Evolutionary conservation across 306 rosid species (phyloP).

Genomic region (Senna tora): DNA sequence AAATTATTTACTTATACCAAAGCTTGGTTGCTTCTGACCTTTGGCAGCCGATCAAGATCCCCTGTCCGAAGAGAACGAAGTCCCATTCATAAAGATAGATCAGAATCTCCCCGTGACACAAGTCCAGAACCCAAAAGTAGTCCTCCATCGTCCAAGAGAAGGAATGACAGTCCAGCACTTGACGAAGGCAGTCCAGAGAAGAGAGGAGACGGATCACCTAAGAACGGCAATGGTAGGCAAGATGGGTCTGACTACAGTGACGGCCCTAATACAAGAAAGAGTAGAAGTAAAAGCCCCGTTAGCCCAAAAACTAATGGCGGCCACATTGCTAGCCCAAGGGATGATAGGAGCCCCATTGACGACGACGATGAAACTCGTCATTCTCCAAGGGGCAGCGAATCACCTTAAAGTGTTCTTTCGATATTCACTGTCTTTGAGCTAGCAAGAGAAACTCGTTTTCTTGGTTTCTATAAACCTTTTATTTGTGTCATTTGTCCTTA

Average conservation of each 20-base stretch:
- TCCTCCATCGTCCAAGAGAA: constrained; percentile 48
- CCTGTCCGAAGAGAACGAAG: constrained; percentile 63
- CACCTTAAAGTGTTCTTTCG: constrained; percentile 42
- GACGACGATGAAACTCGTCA: constrained; percentile 58
- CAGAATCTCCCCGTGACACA: constrained; percentile 48
- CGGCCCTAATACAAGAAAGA: constrained; percentile 51
- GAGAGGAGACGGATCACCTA: constrained; percentile 51
- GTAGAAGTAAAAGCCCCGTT: constrained; percentile 58
- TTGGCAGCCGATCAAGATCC: constrained; percentile 74
- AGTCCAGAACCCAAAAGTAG: constrained; percentile 49
- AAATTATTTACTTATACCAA: background rate
- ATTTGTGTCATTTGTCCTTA: constrained; percentile 24
- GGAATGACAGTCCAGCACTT: constrained; percentile 60
- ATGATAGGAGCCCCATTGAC: constrained; percentile 65
- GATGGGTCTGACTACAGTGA: constrained; percentile 64
- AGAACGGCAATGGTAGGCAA: constrained; percentile 37
- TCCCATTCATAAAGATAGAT: constrained; percentile 54
- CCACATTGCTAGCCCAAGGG: constrained; percentile 54
- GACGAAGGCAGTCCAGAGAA: constrained; percentile 55
- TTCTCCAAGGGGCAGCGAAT: constrained; percentile 55
- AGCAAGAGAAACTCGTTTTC: background rate
- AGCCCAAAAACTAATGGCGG: constrained; percentile 58
- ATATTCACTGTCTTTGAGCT: constrained; percentile 2
- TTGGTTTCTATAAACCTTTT: constrained; percentile 12
- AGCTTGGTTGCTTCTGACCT: constrained; percentile 5